These are phyloP conservation scores for Periconia sp. DNA, from an alignment of 2,329 filamentous ascomycete species.

Conservation along the genomic window DNA sequence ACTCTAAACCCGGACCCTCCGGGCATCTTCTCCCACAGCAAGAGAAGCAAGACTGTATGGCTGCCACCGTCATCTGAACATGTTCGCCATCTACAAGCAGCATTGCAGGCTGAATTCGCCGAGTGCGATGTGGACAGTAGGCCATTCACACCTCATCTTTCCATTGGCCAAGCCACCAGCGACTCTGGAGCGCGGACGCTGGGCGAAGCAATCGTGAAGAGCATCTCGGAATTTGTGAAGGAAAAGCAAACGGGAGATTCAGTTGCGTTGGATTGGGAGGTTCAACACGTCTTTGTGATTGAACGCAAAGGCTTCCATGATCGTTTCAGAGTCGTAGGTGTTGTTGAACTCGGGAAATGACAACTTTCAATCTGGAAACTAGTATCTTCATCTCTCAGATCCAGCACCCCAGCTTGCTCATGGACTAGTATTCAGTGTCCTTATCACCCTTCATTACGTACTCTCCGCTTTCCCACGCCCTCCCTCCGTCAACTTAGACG, in stretches of 20 bases:
- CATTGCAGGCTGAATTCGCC: slow-evolving; percentile 31
- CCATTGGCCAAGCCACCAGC: slow-evolving; percentile 31
- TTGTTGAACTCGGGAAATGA: slow-evolving; percentile 8
- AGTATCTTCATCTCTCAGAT: too few relatives aligned
- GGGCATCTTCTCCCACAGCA: slow-evolving; percentile 23
- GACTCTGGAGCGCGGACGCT: slow-evolving; percentile 17
- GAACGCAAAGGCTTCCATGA: slow-evolving; percentile 29
- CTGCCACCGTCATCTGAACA: slow-evolving; percentile 21
- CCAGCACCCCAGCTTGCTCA: too few relatives aligned
- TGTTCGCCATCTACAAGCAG: slow-evolving; percentile 27
- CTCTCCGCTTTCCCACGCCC: too few relatives aligned
- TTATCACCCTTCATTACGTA: too few relatives aligned
- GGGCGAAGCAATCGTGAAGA: slow-evolving; percentile 18
- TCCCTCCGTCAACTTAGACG: too few relatives aligned
- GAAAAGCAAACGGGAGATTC: neutral
- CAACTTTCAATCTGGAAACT: slow-evolving; percentile 9
- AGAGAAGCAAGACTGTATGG: slow-evolving; percentile 32
- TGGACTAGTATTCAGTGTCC: too few relatives aligned
- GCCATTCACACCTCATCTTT: slow-evolving; percentile 33
- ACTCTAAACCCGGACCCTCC: slow-evolving; percentile 26
- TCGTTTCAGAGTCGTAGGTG: slow-evolving; percentile 31
- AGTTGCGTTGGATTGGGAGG: slow-evolving; percentile 25
- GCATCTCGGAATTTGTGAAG: slow-evolving; percentile 11
- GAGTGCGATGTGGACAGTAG: slow-evolving; percentile 27
- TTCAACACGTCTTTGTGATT: slow-evolving; percentile 36